Conservation (phyloP, 441 rosid genomes). For the Populus hybrid region DNA sequence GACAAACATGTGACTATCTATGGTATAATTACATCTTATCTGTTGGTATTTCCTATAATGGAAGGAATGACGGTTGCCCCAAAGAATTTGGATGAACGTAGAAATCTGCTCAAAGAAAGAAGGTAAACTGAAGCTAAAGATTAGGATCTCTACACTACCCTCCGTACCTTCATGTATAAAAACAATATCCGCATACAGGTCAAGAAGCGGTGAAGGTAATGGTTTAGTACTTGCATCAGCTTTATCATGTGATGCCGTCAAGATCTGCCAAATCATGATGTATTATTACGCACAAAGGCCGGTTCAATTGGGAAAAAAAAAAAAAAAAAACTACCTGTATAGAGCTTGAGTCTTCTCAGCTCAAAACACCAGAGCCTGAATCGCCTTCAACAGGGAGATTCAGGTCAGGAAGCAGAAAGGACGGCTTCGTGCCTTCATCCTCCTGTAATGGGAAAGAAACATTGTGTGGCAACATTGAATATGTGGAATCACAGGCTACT, state of each 20-base stretch:
- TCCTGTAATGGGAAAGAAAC: conserved; percentile 7
- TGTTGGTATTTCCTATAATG: conserved; percentile 6
- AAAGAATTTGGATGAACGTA: conserved; percentile 31
- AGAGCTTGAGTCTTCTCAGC: conserved; percentile 30
- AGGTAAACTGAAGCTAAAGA: conserved; percentile 18
- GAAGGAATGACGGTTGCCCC: conserved; percentile 24
- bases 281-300: neutral
- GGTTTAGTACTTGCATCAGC: conserved; percentile 20
- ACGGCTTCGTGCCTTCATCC: conserved; percentile 17
- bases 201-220: conserved; percentile 15
- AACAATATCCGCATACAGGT: conserved; percentile 1
- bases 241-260: neutral
- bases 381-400: conserved; percentile 51
- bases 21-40: conserved; percentile 33
- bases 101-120: conserved; percentile 23
- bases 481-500: conserved; percentile 1
- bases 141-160: conserved; percentile 35
- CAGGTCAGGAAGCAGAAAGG: conserved; percentile 61
- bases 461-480: neutral
- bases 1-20: conserved; percentile 9
- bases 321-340: neutral
- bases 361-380: conserved; percentile 21
- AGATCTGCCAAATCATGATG: too few species aligned
- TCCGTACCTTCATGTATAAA: conserved; percentile 12
- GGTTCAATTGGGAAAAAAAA: neutral